A percentile compares a stretch with the other conserved stretches of the same genome.
These are phyloP conservation scores for Euphorbia lathyris DNA, from an alignment of 345 rosid genomes.

Conservation along the genomic window DNA sequence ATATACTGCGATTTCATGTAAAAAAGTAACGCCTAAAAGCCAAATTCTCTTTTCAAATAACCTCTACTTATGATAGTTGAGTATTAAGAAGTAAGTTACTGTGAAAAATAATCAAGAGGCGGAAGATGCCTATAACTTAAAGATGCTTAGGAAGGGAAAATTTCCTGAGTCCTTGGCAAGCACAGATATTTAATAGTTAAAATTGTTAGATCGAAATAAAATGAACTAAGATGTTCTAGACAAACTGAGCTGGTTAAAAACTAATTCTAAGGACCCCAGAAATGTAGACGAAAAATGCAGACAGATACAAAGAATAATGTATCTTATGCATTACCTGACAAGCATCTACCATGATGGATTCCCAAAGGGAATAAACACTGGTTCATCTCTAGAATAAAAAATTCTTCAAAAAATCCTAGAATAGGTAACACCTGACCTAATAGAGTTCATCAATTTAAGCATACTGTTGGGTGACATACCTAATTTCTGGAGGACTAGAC, in stretches of 20 bases:
- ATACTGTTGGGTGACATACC: too few species aligned
- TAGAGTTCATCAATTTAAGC: background rate
- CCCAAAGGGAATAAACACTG: too few species aligned
- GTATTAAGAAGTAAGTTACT: background rate
- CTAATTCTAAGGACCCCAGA: background rate
- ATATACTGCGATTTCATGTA: background rate
- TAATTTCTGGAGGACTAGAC: background rate
- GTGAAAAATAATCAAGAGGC: background rate
- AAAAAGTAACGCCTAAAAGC: too few species aligned
- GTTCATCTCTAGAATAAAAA: background rate
- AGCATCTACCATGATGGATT: background rate
- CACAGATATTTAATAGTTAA: background rate
- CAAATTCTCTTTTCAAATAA: background rate
- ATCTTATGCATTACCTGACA: background rate
- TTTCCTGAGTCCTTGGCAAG: background rate
- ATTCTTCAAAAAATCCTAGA: background rate
- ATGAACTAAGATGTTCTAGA: background rate
- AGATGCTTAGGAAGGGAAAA: background rate
- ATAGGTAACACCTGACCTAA: background rate
- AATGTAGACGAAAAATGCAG: background rate
- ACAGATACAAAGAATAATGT: background rate
- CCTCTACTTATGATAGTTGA: background rate
- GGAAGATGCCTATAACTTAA: background rate
- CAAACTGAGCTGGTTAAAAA: background rate
- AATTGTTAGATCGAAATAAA: background rate